These are phyloP conservation scores for Pholiota adiposa DNA, from an alignment of 1,284 basidiomycete genomes.

Conservation along the genomic window DNA sequence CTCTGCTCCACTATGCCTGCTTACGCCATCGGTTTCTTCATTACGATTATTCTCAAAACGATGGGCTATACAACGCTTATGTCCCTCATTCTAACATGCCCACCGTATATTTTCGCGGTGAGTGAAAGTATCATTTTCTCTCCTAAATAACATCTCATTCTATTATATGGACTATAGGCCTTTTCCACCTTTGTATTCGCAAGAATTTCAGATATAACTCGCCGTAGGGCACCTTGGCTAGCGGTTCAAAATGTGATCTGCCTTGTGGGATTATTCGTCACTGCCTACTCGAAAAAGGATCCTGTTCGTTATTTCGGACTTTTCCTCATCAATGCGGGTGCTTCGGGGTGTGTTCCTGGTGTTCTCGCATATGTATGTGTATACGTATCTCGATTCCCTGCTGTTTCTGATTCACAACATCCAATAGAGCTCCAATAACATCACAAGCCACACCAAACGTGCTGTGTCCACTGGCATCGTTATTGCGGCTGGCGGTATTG, in stretches of 20 bases:
- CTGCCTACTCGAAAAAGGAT: slow-evolving; percentile 25
- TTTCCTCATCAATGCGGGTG: slow-evolving; percentile 29
- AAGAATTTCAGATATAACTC: slow-evolving; percentile 30
- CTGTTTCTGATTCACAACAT: neutral
- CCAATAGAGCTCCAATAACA: slow-evolving; percentile 25
- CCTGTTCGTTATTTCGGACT: slow-evolving; percentile 29
- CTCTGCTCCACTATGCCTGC: slow-evolving; percentile 24
- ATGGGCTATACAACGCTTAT: slow-evolving; percentile 22
- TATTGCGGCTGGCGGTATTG: slow-evolving; percentile 31
- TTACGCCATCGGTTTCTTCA: slow-evolving; percentile 24
- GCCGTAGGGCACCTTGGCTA: slow-evolving; percentile 28
- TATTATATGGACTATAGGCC: slow-evolving; percentile 16
- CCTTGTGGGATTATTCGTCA: slow-evolving; percentile 24
- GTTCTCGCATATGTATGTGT: slow-evolving; percentile 27
- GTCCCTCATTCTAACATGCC: slow-evolving; percentile 23
- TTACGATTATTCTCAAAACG: slow-evolving; percentile 22
- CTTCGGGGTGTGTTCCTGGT: slow-evolving; percentile 27
- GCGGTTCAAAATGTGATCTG: slow-evolving; percentile 26
- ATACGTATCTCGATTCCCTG: neutral
- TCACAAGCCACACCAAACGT: slow-evolving; percentile 29
- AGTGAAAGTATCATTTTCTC: neutral
- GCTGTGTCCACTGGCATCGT: slow-evolving; percentile 32
- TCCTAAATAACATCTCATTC: neutral
- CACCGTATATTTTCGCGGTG: slow-evolving; percentile 23
- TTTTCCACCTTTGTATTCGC: slow-evolving; percentile 28